Evolutionary conservation across 768 basidiomycete genomes (phyloP).

Genomic region (Crepidotus variabilis): DNA sequence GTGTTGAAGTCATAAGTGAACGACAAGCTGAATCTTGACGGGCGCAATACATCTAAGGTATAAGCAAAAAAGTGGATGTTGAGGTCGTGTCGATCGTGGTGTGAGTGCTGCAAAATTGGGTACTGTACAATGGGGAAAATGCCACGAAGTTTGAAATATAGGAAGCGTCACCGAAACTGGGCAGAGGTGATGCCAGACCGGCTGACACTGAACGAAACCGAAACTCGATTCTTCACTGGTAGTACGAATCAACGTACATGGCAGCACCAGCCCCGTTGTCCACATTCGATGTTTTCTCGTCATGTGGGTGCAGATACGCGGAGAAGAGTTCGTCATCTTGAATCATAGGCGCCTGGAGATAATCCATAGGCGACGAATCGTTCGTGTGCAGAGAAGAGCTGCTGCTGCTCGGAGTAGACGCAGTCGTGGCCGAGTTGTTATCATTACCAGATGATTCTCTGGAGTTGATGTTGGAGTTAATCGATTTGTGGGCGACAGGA

Average conservation of each 20-base stretch:
- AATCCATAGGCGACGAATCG: constrained; percentile 66
- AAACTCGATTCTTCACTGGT: constrained; percentile 2
- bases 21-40: background rate
- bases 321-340: constrained; percentile 65
- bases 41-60: background rate
- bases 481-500: no score
- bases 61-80: background rate
- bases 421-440: constrained; percentile 6
- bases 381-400: constrained; percentile 23
- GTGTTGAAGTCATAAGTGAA: background rate
- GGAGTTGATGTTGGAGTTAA: no score
- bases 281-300: constrained; percentile 36
- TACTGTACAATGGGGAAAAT: no score
- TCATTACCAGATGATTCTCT: constrained; percentile 21
- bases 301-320: constrained; percentile 40
- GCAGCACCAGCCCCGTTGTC: constrained; percentile 7
- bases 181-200: background rate
- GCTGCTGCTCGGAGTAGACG: constrained; percentile 1
- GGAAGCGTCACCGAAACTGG: background rate
- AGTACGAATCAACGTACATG: constrained; percentile 12
- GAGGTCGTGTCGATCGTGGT: background rate
- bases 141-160: no score
- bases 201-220: background rate
- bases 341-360: constrained; percentile 58
- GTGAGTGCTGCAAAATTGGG: background rate